Evolutionary conservation across 1,284 basidiomycete genomes (phyloP).

Genomic region (Porodaedalea pini): DNA sequence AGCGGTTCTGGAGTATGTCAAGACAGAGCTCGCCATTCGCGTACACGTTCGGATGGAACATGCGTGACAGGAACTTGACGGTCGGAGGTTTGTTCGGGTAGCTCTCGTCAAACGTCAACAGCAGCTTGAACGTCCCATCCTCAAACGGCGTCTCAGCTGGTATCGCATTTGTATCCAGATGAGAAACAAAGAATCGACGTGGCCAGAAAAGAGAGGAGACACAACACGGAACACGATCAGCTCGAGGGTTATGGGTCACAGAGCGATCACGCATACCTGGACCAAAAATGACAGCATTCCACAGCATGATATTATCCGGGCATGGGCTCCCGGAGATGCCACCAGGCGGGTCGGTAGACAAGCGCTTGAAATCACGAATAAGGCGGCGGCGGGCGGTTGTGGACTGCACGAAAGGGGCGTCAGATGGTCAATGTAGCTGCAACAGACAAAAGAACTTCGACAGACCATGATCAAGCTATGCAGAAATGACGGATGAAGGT

Average conservation of each 20-base stretch:
- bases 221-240: not conserved
- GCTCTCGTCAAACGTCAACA: constrained; percentile 94
- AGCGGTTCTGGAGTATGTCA: constrained; percentile 97
- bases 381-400: constrained; percentile 87
- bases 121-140: constrained; percentile 96
- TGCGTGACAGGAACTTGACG: constrained; percentile 94
- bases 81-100: constrained; percentile 98
- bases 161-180: constrained; percentile 10
- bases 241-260: constrained; percentile 7
- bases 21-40: constrained; percentile 97
- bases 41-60: constrained; percentile 99
- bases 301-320: constrained; percentile 98
- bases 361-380: constrained; percentile 94
- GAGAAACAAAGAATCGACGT: not conserved
- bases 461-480: not conserved
- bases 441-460: not conserved
- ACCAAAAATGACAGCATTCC: constrained; percentile 99
- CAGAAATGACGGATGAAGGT: not conserved
- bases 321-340: constrained; percentile 96
- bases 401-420: constrained; percentile 48
- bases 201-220: constrained; percentile 18
- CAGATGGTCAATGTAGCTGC: not conserved
- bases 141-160: constrained; percentile 97
- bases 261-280: constrained; percentile 62
- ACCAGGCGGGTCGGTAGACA: constrained; percentile 91